phyloP scores from a whole-genome alignment of 139 green algal genomes.

The Dunaliella sp. region DNA sequence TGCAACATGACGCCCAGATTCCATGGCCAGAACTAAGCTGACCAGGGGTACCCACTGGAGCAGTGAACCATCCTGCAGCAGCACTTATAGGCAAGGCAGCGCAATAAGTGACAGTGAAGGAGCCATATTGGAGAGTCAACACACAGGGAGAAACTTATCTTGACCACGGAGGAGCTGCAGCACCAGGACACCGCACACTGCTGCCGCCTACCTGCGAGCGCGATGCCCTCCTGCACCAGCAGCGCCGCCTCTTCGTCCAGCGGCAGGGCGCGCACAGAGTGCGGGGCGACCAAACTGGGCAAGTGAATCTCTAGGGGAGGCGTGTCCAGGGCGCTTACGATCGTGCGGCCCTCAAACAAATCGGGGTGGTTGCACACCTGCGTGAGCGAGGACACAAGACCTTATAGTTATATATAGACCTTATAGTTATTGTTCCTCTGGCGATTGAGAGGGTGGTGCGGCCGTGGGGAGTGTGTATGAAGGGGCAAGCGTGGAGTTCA shows the following conservation, averaged over 20 bases:
- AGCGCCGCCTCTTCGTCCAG: background rate
- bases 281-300: background rate
- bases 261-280: background rate
- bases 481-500: background rate
- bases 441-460: background rate
- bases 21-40: too few species aligned
- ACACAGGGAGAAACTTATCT: too few species aligned
- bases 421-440: too few species aligned
- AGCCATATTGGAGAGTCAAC: too few species aligned
- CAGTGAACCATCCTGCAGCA: too few species aligned
- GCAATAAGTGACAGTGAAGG: too few species aligned
- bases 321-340: slow-evolving; percentile 88
- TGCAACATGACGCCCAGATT: too few species aligned
- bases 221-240: background rate
- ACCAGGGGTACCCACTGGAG: too few species aligned
- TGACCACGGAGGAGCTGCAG: too few species aligned
- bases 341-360: slow-evolving; percentile 92
- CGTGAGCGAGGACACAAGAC: background rate
- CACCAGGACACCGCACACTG: too few species aligned
- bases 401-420: too few species aligned
- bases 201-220: background rate
- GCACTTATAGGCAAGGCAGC: too few species aligned
- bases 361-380: slow-evolving; percentile 98
- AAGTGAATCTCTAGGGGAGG: slow-evolving; percentile 37
- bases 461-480: background rate